Percentiles rank a stretch among this genome's conserved stretches.
Conservation (phyloP, 2,329 filamentous ascomycete species). For the Ceratocystis eucalypticola region DNA sequence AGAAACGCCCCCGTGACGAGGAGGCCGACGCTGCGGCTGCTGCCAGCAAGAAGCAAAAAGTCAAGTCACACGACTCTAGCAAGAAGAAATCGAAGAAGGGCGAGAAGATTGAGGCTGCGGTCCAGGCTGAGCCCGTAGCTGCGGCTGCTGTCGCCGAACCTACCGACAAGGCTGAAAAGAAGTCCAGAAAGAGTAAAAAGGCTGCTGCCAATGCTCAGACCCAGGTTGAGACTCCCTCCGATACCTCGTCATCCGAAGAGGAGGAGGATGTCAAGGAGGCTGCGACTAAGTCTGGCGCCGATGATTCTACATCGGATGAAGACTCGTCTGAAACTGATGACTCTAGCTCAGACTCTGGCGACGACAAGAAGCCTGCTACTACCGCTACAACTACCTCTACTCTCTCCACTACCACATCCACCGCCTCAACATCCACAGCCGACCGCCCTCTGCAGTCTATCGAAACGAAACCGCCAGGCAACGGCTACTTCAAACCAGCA, state of each 20-base stretch:
- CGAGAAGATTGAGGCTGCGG: slow-evolving; percentile 15
- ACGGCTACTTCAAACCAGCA: slow-evolving; percentile 29
- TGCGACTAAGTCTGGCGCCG: slow-evolving; percentile 23
- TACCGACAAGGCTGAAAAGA: slow-evolving; percentile 10
- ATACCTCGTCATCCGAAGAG: slow-evolving; percentile 2
- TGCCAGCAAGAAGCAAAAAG: slow-evolving; percentile 36
- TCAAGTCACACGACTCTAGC: slow-evolving; percentile 33
- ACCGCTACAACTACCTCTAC: slow-evolving; percentile 22
- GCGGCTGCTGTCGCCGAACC: neutral
- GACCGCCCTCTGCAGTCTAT: slow-evolving; percentile 24
- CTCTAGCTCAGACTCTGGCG: slow-evolving; percentile 18
- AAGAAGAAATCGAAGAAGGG: slow-evolving; percentile 20
- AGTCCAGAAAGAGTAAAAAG: slow-evolving; percentile 24
- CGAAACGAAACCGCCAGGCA: slow-evolving; percentile 23
- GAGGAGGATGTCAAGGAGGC: neutral
- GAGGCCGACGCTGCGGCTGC: slow-evolving; percentile 30
- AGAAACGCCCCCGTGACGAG: slow-evolving; percentile 35
- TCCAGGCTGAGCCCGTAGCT: slow-evolving; percentile 15
- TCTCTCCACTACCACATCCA: slow-evolving; percentile 23
- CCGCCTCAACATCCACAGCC: slow-evolving; percentile 24
- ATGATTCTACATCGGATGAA: slow-evolving; percentile 24
- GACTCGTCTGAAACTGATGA: slow-evolving; percentile 20
- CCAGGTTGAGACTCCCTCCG: slow-evolving; percentile 20
- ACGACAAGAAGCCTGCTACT: slow-evolving; percentile 23
- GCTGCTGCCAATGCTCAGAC: slow-evolving; percentile 22